Evolutionary conservation across 2,329 filamentous ascomycete genomes (phyloP).

Genomic region (Diaporthe sp.): DNA sequence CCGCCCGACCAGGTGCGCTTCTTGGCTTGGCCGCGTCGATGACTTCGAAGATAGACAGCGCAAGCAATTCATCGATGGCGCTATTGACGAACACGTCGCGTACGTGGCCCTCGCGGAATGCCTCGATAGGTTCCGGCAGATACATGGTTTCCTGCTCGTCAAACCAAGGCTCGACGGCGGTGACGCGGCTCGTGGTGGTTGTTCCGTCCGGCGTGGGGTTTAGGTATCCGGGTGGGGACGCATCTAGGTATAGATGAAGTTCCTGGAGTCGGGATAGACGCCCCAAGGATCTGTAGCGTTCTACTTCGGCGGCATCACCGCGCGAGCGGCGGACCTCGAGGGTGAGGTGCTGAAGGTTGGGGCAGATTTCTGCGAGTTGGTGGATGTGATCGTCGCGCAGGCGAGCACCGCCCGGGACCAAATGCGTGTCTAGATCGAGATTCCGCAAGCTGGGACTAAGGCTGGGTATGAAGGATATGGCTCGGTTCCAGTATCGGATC

Average conservation of each 20-base stretch:
- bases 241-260: background rate
- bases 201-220: slow-evolving; percentile 10
- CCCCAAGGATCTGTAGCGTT: slow-evolving; percentile 32
- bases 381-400: slow-evolving; percentile 15
- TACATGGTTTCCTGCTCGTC: slow-evolving; percentile 20
- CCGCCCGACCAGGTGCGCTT: background rate
- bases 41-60: slow-evolving; percentile 35
- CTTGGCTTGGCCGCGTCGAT: slow-evolving; percentile 28
- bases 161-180: slow-evolving; percentile 36
- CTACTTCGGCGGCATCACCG: slow-evolving; percentile 33
- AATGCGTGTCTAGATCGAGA: background rate
- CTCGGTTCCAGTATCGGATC: slow-evolving; percentile 15
- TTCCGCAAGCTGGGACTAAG: slow-evolving; percentile 8
- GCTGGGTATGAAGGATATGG: slow-evolving; percentile 14
- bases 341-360: slow-evolving; percentile 24
- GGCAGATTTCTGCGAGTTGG: slow-evolving; percentile 31
- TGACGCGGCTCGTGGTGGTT: background rate
- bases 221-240: background rate
- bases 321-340: slow-evolving; percentile 27
- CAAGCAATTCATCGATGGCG: slow-evolving; percentile 37
- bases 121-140: background rate
- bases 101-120: slow-evolving; percentile 32
- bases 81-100: slow-evolving; percentile 33
- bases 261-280: slow-evolving; percentile 33
- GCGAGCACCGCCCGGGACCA: background rate